Percentiles rank a stretch among this genome's conserved stretches.
Evolutionary conservation across 2,329 filamentous ascomycete species (phyloP).

Genomic region (Zasmidium citrigriseum): DNA sequence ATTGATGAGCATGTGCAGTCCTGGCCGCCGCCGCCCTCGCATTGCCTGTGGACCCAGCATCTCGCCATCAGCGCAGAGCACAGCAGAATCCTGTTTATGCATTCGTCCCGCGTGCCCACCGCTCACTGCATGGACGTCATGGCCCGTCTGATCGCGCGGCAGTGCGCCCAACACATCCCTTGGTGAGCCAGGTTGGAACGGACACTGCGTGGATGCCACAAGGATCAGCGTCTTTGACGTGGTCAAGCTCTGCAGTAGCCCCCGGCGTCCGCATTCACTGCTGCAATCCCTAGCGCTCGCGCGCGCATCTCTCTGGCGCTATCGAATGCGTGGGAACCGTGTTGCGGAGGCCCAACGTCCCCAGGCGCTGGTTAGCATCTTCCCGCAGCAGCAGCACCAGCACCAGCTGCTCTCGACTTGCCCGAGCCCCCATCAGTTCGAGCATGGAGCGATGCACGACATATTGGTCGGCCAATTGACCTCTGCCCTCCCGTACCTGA

Average conservation of each 20-base stretch:
- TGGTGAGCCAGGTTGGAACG: conserved; percentile 14
- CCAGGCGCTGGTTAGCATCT: not conserved
- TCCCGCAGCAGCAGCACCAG: not conserved
- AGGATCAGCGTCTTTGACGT: conserved; percentile 28
- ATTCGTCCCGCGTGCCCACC: conserved; percentile 11
- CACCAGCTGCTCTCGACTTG: conserved; percentile 13
- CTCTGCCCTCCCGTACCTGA: conserved; percentile 19
- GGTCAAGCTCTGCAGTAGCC: conserved; percentile 29
- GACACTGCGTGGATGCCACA: conserved; percentile 17
- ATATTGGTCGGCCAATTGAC: conserved; percentile 17
- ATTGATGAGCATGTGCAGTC: not conserved
- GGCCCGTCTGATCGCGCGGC: conserved; percentile 9
- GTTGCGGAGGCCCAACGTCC: conserved; percentile 19
- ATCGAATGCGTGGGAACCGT: conserved; percentile 20
- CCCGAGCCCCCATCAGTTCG: conserved; percentile 16
- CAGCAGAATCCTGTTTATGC: conserved; percentile 19
- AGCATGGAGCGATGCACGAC: conserved; percentile 31
- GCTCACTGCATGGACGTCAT: conserved; percentile 17
- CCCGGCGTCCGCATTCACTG: conserved; percentile 10
- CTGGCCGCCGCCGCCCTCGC: conserved; percentile 5
- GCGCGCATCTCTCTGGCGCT: conserved; percentile 18
- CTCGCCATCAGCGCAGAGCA: conserved; percentile 9
- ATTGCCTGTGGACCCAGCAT: conserved; percentile 3
- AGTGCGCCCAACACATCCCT: conserved; percentile 10
- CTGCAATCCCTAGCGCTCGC: conserved; percentile 20